phyloP scores from a whole-genome alignment of 164 flowering plant genomes.

The Cinnamomum chago region DNA sequence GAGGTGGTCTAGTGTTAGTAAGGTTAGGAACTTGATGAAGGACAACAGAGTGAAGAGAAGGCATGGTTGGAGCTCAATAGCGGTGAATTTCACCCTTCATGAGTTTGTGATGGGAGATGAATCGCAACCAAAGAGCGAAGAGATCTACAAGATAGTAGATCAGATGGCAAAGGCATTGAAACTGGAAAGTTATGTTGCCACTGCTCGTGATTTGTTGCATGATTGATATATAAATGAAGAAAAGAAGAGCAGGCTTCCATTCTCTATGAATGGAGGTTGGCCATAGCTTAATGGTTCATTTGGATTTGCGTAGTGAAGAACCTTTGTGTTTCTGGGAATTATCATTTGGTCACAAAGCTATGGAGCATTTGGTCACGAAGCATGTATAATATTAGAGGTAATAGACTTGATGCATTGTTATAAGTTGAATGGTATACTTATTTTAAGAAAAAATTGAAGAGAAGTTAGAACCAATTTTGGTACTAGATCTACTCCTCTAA shows the following conservation, averaged over 20 bases:
- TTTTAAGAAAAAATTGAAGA: too few species aligned
- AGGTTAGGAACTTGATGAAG: conserved; percentile 17
- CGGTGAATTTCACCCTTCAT: conserved; percentile 8
- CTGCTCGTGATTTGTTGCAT: conserved; percentile 4
- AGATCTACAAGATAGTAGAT: conserved; percentile 11
- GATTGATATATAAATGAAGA: conserved; percentile 11
- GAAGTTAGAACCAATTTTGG: too few species aligned
- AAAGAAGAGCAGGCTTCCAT: conserved; percentile 8
- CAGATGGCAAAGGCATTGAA: conserved; percentile 4
- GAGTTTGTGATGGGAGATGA: conserved; percentile 17
- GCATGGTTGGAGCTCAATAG: conserved; percentile 24
- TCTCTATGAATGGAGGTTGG: conserved; percentile 9
- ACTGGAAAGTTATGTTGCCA: conserved; percentile 5
- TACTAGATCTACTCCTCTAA: too few species aligned
- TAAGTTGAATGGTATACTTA: too few species aligned
- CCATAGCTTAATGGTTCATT: conserved; percentile 11
- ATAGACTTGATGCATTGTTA: too few species aligned
- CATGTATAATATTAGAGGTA: neutral
- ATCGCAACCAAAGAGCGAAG: conserved; percentile 5
- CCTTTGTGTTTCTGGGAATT: conserved; percentile 11
- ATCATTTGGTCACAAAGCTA: conserved; percentile 8
- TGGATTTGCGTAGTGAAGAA: conserved; percentile 6
- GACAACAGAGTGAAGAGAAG: conserved; percentile 6
- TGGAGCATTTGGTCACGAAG: neutral
- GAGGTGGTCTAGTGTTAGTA: conserved; percentile 17